These are phyloP conservation scores for Hebeloma cylindrosporum DNA, from an alignment of 768 basidiomycete species.

Conservation along the genomic window DNA sequence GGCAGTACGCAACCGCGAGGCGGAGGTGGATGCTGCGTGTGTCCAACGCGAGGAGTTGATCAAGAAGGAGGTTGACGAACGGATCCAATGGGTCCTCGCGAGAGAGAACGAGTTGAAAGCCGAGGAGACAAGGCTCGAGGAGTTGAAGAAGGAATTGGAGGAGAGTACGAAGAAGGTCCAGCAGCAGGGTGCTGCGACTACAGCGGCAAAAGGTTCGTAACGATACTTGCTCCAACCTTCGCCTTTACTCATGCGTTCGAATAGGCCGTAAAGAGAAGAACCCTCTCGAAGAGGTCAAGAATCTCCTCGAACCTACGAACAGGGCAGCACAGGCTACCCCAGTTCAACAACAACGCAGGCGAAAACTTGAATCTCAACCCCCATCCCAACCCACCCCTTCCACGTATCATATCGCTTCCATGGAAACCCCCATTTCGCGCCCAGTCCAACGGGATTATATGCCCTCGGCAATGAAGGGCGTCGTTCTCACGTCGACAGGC, in stretches of 20 bases:
- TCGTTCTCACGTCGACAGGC: constrained; percentile 78
- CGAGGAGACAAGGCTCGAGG: constrained; percentile 51
- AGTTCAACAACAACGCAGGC: constrained; percentile 19
- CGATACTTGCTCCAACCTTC: not conserved
- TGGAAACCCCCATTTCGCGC: constrained; percentile 57
- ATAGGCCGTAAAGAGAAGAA: constrained; percentile 50
- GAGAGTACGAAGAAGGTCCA: constrained; percentile 46
- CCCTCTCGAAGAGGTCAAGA: constrained; percentile 77
- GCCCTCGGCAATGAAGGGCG: constrained; percentile 70
- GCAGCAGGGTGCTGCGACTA: constrained; percentile 18
- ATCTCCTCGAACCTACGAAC: constrained; percentile 54
- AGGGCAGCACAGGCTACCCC: constrained; percentile 27
- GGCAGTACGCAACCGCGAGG: constrained; percentile 63
- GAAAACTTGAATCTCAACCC: constrained; percentile 24
- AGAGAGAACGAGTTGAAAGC: constrained; percentile 53
- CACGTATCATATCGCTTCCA: constrained; percentile 25
- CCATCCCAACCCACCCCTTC: constrained; percentile 31
- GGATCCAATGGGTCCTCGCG: constrained; percentile 47
- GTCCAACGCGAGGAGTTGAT: constrained; percentile 49
- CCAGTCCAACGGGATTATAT: constrained; percentile 33
- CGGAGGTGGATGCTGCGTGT: constrained; percentile 64
- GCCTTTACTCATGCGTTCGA: not conserved
- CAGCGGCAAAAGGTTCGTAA: constrained; percentile 18
- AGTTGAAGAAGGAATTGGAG: constrained; percentile 48
- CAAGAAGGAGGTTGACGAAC: constrained; percentile 51